Conservation (phyloP, 108 stramenopile genomes). For the Cylindrotheca fusiformis region DNA sequence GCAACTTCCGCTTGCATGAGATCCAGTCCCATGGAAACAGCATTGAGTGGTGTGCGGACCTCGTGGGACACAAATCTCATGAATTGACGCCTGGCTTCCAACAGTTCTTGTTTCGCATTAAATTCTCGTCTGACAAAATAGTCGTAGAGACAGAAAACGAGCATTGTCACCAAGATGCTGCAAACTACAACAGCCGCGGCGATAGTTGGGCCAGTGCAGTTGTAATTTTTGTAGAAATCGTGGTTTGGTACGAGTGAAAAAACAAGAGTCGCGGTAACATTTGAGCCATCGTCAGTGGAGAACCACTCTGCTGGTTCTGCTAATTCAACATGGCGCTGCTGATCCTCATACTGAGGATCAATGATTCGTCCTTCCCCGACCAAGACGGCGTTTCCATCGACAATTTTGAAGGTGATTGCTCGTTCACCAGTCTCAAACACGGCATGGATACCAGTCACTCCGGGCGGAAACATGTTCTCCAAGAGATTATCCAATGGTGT, state of each 20-base stretch:
- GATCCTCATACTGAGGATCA: neutral
- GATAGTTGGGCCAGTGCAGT: constrained; percentile 25
- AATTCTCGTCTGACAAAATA: constrained; percentile 49
- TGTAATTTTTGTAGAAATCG: constrained; percentile 22
- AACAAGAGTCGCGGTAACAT: neutral
- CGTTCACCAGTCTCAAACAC: neutral
- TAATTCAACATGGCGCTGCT: neutral
- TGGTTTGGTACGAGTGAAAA: constrained; percentile 20
- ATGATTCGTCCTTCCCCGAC: neutral
- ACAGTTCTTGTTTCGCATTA: constrained; percentile 22
- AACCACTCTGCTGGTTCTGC: neutral
- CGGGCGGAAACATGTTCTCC: neutral
- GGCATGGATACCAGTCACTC: neutral
- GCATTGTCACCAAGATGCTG: constrained; percentile 36
- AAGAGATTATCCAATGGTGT: neutral
- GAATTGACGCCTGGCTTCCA: constrained; percentile 49
- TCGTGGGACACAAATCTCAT: constrained; percentile 54
- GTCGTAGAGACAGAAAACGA: constrained; percentile 52
- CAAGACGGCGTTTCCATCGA: neutral
- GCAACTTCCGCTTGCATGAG: constrained; percentile 34
- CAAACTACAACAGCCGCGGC: constrained; percentile 30
- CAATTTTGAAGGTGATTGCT: neutral
- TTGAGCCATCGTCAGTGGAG: neutral
- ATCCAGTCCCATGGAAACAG: constrained; percentile 46
- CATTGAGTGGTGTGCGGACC: constrained; percentile 51